Evolutionary conservation across 1,284 basidiomycete species (phyloP), one percentile per base, ranked within the genome.

Genomic region (Microbotryomycetes sp.): DNA sequence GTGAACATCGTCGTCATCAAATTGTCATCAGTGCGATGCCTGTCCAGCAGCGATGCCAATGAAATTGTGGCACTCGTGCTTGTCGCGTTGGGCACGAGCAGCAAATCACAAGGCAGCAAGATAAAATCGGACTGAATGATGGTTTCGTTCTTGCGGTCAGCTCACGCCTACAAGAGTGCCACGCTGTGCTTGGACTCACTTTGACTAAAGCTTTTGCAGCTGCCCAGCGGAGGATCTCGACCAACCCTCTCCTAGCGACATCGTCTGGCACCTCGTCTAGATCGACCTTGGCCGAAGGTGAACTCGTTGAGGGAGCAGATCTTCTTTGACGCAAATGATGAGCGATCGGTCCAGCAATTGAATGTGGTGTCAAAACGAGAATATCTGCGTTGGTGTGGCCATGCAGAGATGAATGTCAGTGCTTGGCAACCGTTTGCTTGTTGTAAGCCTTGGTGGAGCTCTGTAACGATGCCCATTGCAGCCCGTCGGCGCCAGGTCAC

Each of bases 101-200:
- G 81, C 58, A 96, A 87, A 76, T 97, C 92, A 75, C 91, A 94
- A 2, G 92, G 88, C 1, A 94, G 81, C n/a, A 97, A 76, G 47
- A 96, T 82, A 75, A 96, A 92, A 76, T 96, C 92, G 71, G 84
- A 74, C 78, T 81, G 60, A 42, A 36, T 26, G 9, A 16, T 14
- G 23, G 4, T 47, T 28, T 36, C 42, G 6, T 14, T 3, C 19
- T 6, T 48, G 26, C 3, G n/a, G n/a, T n/a, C n/a, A n/a, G n/a
- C n/a, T n/a, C n/a, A n/a, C n/a, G n/a, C n/a, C n/a, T n/a, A n/a
- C n/a, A n/a, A n/a, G n/a, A n/a, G n/a, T n/a, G n/a, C n/a, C n/a
- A n/a, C n/a, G 12, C 36, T 42, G 9, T 42, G 36, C 22, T 30
- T 22, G 47, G 15, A 52, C 68, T 30, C 23, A 70, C 71, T 30